A percentile compares a stretch with the other conserved stretches of the same genome.
phyloP scores from a whole-genome alignment of 2,329 filamentous ascomycete species.

The Fusarium penzigii region DNA sequence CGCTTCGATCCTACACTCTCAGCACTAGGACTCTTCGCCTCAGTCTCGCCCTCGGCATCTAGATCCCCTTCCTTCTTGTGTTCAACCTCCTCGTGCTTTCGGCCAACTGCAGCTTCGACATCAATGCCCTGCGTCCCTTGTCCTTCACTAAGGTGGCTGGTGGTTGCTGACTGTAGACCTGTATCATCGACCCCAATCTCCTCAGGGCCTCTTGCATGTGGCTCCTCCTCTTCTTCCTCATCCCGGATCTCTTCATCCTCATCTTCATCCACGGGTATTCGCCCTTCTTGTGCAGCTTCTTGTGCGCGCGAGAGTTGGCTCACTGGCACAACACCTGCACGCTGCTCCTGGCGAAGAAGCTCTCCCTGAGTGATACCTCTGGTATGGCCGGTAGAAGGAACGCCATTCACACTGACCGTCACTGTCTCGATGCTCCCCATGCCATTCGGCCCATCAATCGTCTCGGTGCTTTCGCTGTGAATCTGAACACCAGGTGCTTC shows the following conservation, averaged over 20 bases:
- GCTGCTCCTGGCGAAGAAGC: slow-evolving; percentile 81
- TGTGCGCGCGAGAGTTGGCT: slow-evolving; percentile 55
- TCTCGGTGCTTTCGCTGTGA: slow-evolving; percentile 75
- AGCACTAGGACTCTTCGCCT: slow-evolving; percentile 30
- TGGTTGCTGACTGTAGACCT: slow-evolving; percentile 64
- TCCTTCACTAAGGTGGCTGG: slow-evolving; percentile 41
- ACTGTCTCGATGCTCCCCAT: slow-evolving; percentile 80
- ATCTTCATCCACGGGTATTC: slow-evolving; percentile 28
- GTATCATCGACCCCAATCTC: slow-evolving; percentile 85
- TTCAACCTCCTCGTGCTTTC: slow-evolving; percentile 42
- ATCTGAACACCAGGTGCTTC: slow-evolving; percentile 42
- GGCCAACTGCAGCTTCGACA: slow-evolving; percentile 61
- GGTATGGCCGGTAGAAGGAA: slow-evolving; percentile 52
- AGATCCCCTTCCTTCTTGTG: slow-evolving; percentile 13
- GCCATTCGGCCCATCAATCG: slow-evolving; percentile 79
- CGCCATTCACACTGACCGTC: slow-evolving; percentile 71
- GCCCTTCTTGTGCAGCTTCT: slow-evolving; percentile 29
- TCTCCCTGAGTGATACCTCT: slow-evolving; percentile 79
- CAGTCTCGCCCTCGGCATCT: slow-evolving; percentile 28
- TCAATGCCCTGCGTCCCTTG: slow-evolving; percentile 58
- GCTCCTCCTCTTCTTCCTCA: slow-evolving; percentile 59
- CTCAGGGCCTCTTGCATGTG: slow-evolving; percentile 82
- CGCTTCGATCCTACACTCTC: slow-evolving; percentile 52
- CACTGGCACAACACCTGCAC: slow-evolving; percentile 74
- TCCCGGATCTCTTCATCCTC: slow-evolving; percentile 36